Evolutionary conservation across 345 rosid species (phyloP), one percentile per base, ranked within the genome.

Genomic region (Eucalyptus leucophloia): DNA sequence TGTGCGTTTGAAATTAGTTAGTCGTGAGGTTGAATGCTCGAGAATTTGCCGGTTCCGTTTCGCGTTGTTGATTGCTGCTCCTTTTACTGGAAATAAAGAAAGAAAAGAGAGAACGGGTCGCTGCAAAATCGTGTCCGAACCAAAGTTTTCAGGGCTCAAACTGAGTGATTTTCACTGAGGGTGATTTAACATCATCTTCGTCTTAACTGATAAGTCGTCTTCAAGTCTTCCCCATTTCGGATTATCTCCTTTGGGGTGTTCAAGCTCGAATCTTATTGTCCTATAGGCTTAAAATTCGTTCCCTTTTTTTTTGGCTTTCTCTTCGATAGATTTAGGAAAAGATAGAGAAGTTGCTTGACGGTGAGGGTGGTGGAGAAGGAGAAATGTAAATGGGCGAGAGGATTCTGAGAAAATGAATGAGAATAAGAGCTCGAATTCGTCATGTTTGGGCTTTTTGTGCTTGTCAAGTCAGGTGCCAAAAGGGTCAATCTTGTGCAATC

Each of bases 1-100:
- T 23, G 83, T 12, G 28, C 2, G 1, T 2, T 21, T 40, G 3
- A 40, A 40, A 0, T 12, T 77, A 77, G 47, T 3, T 12, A 0
- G 30, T 40, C 0, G 47, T 12, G 47, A 21, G 9, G 24, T 77
- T 23, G 85, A 77, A 12, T 40, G 30, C 47, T 0, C 85, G 16
- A 12, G 47, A 77, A 77, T 77, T 77, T 1, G 47, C 85, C 24
- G 28, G 85, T 77, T 6, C 47, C 8, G 85, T 40, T 77, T 77
- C 45, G 47, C 47, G 21, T 65, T 65, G 21, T 65, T 1, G 40
- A 65, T 65, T 16, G 77, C 77, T 65, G 40, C 40, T 65, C 40
- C 77, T n/a, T 65, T 65, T 7, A 65, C 77, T 8, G 77, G 77
- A 65, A 65, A n/a, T 21, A 65, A 65, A 7, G 40, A 65, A 65